Base-by-base conservation (phyloP, 371 early-diverging fungal genomes). In the Lichtheimia corymbifera region DNA sequence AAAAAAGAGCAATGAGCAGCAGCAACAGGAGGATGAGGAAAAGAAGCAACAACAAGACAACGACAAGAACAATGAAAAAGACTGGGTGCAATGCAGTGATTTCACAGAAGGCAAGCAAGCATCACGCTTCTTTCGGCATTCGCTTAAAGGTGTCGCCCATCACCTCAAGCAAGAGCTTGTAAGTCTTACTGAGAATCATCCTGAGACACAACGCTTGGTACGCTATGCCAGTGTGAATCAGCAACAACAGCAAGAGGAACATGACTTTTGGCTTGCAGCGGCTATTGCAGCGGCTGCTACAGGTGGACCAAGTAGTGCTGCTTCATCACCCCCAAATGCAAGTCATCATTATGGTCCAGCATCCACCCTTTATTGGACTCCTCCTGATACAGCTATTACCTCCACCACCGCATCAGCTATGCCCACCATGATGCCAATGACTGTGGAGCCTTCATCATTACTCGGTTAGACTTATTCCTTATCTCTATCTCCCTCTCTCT, bases 41-140 rank as follows among this genome's bases (percentile, higher is more conserved):
- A 13, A 45, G 45, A 45, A 45, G 17, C 17, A 45, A 45, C 17
- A 45, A 15, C 5, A n/a, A 45, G 55, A 50, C 51, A 27, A 52
- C 18, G 18, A 15, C 13, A 28, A 28, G 7, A 61, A 67, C 70
- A 18, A 63, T 73, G 4, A 73, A 62, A 24, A 47, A 56, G 25
- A 41, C 25, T 90, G 90, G 88, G 76, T 83, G 12, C 85, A 84
- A 61, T 89, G 91, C 71, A 82, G 83, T 25, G 92, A 92, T 64
- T 92, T 92, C 59, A 91, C 91, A 12, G 91, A 90, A 63, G 78
- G 79, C 57, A 82, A 80, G 61, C 90, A 90, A 75, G 91, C 90
- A 5, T 83, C 88, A 18, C 61, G 83, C 11, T 81, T 83, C 64
- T 80, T 79, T 55, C 74, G 83, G 47, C 92, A 91, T 58, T 79